phyloP scores from a whole-genome alignment of 257 asterid genomes.

The Solanum sejunctum region DNA sequence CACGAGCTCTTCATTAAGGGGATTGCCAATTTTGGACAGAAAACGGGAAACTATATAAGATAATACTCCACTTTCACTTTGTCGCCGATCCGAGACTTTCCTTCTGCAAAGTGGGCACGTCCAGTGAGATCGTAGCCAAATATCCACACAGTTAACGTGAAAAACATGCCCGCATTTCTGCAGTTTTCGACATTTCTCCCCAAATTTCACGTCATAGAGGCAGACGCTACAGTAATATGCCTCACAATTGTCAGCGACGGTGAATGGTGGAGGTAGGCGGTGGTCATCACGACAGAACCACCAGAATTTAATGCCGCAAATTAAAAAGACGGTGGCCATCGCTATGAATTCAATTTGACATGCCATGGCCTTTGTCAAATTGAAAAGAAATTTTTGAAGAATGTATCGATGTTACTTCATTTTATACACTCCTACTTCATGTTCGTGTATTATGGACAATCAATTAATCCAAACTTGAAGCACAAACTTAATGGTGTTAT shows the following conservation, averaged over 20 bases:
- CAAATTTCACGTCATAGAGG: constrained; percentile 17
- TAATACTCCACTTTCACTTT: neutral
- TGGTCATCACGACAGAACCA: neutral
- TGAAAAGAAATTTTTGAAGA: neutral
- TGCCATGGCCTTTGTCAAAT: neutral
- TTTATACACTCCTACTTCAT: neutral
- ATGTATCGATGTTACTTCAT: neutral
- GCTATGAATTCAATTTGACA: neutral
- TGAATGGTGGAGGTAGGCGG: neutral
- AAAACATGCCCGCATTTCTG: constrained; percentile 22
- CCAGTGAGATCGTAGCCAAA: constrained; percentile 18
- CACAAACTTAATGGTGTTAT: neutral
- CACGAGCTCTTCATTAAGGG: neutral
- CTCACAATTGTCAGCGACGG: neutral
- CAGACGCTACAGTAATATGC: constrained; percentile 17
- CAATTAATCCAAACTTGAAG: neutral
- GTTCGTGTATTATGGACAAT: neutral
- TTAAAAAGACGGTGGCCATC: neutral
- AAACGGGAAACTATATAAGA: neutral
- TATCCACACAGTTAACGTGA: constrained; percentile 24
- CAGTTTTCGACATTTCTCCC: constrained; percentile 23
- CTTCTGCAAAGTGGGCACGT: constrained; percentile 34
- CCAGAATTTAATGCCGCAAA: neutral
- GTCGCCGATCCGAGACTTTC: neutral
- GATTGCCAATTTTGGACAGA: neutral